Evolutionary conservation across 2,329 filamentous ascomycete species (phyloP).

Genomic region (Aspergillus aculeatus): DNA sequence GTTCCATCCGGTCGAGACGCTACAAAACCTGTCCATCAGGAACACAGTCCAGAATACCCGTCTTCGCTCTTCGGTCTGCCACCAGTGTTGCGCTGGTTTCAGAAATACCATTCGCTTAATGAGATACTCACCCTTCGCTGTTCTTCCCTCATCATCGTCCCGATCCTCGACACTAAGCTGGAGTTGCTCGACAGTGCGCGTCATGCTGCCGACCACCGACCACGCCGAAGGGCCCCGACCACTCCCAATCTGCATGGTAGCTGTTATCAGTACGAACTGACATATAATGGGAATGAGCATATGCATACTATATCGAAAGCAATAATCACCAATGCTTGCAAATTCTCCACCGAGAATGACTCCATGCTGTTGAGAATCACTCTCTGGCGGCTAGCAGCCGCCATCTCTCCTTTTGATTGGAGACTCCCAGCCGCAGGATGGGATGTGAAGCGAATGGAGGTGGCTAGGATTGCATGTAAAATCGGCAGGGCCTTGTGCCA

Average conservation of each 20-base stretch:
- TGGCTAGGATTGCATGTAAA: slow-evolving; percentile 22
- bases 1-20: slow-evolving; percentile 38
- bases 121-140: slow-evolving; percentile 23
- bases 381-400: slow-evolving; percentile 19
- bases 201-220: slow-evolving; percentile 37
- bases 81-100: slow-evolving; percentile 27
- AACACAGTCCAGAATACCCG: slow-evolving; percentile 42
- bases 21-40: slow-evolving; percentile 39
- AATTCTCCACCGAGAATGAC: slow-evolving; percentile 33
- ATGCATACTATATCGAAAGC: slow-evolving; percentile 32
- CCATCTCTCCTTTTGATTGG: slow-evolving; percentile 10
- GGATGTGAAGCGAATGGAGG: slow-evolving; percentile 24
- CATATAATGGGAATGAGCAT: no score
- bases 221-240: slow-evolving; percentile 36
- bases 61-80: slow-evolving; percentile 36
- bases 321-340: slow-evolving; percentile 38
- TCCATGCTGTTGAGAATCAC: slow-evolving; percentile 36
- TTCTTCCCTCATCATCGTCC: slow-evolving; percentile 17
- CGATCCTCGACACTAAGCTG: slow-evolving; percentile 32
- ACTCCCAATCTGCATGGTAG: slow-evolving; percentile 25
- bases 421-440: slow-evolving; percentile 16
- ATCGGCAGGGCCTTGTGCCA: slow-evolving; percentile 23
- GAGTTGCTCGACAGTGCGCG: slow-evolving; percentile 36
- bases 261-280: no score
- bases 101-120: slow-evolving; percentile 41